phyloP scores from a whole-genome alignment of 2,329 filamentous ascomycete species.

The Botrytis sinoallii region DNA sequence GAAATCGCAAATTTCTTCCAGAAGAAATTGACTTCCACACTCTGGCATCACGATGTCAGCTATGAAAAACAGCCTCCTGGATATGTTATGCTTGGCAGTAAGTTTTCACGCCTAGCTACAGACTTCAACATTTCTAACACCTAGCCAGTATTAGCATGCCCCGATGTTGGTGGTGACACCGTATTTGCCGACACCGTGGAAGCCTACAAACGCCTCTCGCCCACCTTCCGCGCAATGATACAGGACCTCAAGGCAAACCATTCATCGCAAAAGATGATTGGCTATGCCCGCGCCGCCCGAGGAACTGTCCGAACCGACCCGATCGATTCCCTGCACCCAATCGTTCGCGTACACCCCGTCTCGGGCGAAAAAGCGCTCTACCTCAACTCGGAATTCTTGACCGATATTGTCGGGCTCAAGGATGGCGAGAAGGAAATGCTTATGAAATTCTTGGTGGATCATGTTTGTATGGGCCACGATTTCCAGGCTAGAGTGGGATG shows the following conservation, averaged over 20 bases:
- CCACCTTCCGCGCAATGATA: constrained; percentile 38
- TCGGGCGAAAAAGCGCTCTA: constrained; percentile 71
- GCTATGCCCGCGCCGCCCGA: constrained; percentile 50
- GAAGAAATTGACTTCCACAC: constrained; percentile 59
- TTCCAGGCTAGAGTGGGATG: constrained; percentile 70
- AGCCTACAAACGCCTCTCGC: constrained; percentile 51
- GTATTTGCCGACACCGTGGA: constrained; percentile 68
- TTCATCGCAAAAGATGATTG: constrained; percentile 52
- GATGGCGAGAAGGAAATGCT: constrained; percentile 65
- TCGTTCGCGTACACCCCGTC: constrained; percentile 68
- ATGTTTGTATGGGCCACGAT: constrained; percentile 64
- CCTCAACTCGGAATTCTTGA: constrained; percentile 67
- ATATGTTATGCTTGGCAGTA: constrained; percentile 56
- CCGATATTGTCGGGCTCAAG: constrained; percentile 65
- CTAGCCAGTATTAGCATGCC: constrained; percentile 27
- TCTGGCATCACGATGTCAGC: constrained; percentile 70
- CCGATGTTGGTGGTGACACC: constrained; percentile 64
- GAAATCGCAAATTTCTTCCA: constrained; percentile 58
- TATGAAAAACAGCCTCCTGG: constrained; percentile 69
- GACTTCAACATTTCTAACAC: not conserved
- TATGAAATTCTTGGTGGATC: constrained; percentile 62
- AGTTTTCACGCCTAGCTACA: not conserved
- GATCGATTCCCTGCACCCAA: constrained; percentile 62
- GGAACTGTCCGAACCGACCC: constrained; percentile 63
- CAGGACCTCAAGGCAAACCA: constrained; percentile 66